These are phyloP conservation scores for Neltuma alba DNA, from an alignment of 306 rosid genomes.

Conservation along the genomic window DNA sequence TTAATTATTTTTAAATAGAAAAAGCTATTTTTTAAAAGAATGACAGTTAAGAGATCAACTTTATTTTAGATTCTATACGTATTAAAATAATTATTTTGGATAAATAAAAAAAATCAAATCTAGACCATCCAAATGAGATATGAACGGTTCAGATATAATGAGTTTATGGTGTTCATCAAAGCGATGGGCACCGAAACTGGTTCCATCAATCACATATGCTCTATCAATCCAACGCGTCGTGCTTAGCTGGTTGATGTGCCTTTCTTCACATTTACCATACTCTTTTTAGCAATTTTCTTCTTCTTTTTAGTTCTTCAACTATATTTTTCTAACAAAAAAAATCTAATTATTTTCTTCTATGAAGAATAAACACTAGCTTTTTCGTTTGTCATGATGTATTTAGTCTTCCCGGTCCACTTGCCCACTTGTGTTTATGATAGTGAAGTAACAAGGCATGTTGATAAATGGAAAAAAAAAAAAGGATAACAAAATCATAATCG, in stretches of 20 bases:
- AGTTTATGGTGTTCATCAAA: too few relatives aligned
- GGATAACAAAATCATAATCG: conserved; percentile 2
- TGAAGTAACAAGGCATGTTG: neutral
- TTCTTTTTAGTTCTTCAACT: neutral
- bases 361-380: neutral
- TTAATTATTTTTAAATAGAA: too few relatives aligned
- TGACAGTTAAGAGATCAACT: too few relatives aligned
- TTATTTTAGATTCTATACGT: too few relatives aligned
- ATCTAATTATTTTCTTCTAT: neutral
- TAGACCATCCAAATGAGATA: too few relatives aligned
- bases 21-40: too few relatives aligned
- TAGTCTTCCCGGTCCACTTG: neutral
- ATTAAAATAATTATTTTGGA: too few relatives aligned
- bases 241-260: neutral
- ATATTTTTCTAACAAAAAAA: neutral
- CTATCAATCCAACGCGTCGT: neutral
- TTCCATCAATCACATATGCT: too few relatives aligned
- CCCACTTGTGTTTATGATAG: neutral
- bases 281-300: neutral
- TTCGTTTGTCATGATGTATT: neutral
- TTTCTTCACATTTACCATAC: neutral
- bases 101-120: too few relatives aligned
- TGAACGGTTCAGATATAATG: too few relatives aligned
- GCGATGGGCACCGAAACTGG: too few relatives aligned
- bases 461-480: neutral